Percentiles rank a stretch among this genome's conserved stretches.
Conservation (phyloP, 129 eudicot species). For the Mikania micrantha region DNA sequence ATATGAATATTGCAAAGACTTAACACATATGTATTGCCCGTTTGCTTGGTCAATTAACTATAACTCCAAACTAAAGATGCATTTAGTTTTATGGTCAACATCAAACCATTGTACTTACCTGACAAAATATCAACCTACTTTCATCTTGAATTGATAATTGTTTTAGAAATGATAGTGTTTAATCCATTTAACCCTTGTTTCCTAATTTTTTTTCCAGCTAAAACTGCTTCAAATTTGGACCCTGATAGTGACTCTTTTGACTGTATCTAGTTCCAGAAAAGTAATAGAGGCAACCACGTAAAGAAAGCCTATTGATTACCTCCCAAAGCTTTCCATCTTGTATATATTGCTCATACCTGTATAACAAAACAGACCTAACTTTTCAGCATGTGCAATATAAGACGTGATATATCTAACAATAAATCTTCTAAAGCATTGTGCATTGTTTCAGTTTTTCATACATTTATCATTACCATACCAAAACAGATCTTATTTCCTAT, state of each 20-base stretch:
- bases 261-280: not conserved
- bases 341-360: conserved; percentile 77
- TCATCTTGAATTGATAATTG: not conserved
- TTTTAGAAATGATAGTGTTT: not conserved
- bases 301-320: conserved; percentile 37
- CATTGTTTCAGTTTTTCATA: not conserved
- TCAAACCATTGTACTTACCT: not conserved
- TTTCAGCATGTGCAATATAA: conserved; percentile 6
- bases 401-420: not conserved
- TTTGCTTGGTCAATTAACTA: not conserved
- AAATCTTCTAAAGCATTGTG: not conserved
- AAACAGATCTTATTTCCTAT: not conserved
- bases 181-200: not conserved
- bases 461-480: not conserved
- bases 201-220: conserved; percentile 1
- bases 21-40: not conserved
- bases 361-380: conserved; percentile 6
- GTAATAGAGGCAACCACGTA: not conserved
- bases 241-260: conserved; percentile 2
- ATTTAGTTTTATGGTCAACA: not conserved
- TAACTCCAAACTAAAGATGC: not conserved
- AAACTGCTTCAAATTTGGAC: not conserved
- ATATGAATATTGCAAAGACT: not conserved
- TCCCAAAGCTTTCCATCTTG: conserved; percentile 87
- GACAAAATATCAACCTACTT: not conserved